Evolutionary conservation across 2,329 filamentous ascomycete genomes (phyloP), one percentile per base, ranked within the genome.

Genomic region (Cordyceps fumosorosea): DNA sequence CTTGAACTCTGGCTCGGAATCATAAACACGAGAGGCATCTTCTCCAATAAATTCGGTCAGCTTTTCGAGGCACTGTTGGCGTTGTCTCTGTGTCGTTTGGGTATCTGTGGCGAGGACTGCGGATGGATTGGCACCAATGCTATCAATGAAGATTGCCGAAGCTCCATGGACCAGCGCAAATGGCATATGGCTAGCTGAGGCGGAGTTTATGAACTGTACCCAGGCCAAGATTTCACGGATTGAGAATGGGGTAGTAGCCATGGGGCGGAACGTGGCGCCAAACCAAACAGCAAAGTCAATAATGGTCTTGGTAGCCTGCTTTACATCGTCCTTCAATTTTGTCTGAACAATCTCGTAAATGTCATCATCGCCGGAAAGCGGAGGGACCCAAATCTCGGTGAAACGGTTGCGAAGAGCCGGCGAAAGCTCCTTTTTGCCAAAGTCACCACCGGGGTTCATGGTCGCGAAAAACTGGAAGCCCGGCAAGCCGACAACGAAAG

Each of bases 381-480:
- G 84, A 1, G 95, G 92, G 0, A 98, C 95, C 95, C 95, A 99
- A 10, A 99, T 97, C 75, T 99, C 95, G 0, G 95, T 99, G 73
- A 99, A 96, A 64, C 95, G 90, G 72, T 99, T 99, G 52, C 95
- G 85, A 64, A 99, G 78, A 16, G 95, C 96, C 3, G 95, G 95
- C 1, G 95, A 99, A 14, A 99, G 82, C 73, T 99, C 95, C 68
- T 93, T 91, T 77, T 99, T 99, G 66, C 95, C 95, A 73, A 98
- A 99, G 71, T 99, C 95, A 52, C 96, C 95, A 56, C 96, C 96
- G 10, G 95, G 95, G 67, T 99, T 99, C 95, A 99, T 99, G 0
- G 95, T 99, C 3, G 95, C 93, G 64, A 99, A 85, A 75, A 99
- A 97, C 70, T 99, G 93, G 74, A 98, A 99, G 0, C 89, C 90